These are phyloP conservation scores for Podaxis sp. DNA, from an alignment of 768 basidiomycete genomes.

Conservation along the genomic window DNA sequence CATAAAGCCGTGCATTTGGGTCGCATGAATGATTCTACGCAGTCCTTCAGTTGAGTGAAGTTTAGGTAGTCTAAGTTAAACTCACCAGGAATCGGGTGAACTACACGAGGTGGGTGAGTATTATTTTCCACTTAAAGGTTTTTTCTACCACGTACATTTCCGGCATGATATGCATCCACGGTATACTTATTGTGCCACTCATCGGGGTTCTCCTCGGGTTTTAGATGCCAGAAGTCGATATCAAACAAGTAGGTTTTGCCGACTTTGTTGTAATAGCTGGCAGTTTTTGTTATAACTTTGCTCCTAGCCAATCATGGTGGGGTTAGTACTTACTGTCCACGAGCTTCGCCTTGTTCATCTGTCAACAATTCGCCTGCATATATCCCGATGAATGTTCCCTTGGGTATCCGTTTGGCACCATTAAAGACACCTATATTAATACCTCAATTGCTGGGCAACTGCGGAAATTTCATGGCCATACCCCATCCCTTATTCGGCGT, in stretches of 20 bases:
- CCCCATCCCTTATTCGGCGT: conserved; percentile 87
- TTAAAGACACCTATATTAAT: conserved; percentile 63
- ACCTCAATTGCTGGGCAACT: conserved; percentile 1
- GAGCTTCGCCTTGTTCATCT: conserved; percentile 59
- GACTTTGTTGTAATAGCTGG: conserved; percentile 69
- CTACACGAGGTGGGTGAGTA: conserved; percentile 33
- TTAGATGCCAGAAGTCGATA: conserved; percentile 73
- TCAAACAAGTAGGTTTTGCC: conserved; percentile 83
- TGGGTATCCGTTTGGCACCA: conserved; percentile 57
- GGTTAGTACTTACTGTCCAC: conserved; percentile 57
- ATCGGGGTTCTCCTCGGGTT: conserved; percentile 23
- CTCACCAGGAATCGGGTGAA: conserved; percentile 88
- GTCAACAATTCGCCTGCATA: conserved; percentile 84
- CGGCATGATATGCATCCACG: conserved; percentile 87
- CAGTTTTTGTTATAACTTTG: conserved; percentile 7
- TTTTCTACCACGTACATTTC: conserved; percentile 56
- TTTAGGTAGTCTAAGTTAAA: conserved; percentile 9
- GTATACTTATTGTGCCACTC: conserved; percentile 47
- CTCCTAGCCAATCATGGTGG: background rate
- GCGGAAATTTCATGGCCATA: conserved; percentile 23
- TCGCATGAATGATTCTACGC: conserved; percentile 88
- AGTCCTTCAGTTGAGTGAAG: background rate
- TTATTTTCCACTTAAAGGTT: background rate
- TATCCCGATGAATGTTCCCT: conserved; percentile 74
- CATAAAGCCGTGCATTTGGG: conserved; percentile 73